phyloP scores from a whole-genome alignment of 352 stramenopile species.

The Thalassiosira delicatula region DNA sequence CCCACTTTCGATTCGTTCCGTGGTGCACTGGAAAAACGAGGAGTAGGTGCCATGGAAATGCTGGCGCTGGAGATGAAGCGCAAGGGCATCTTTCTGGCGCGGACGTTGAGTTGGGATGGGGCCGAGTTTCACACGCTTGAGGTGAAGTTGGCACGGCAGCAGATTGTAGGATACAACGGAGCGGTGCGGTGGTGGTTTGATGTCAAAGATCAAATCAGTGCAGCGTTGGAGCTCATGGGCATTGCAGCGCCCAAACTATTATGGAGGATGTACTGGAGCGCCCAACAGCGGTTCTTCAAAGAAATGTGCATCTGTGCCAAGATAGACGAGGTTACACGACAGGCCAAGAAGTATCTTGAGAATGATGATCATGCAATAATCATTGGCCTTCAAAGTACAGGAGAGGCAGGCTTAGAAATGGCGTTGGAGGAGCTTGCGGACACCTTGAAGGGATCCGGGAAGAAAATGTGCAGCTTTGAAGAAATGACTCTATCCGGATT shows the following conservation, averaged over 20 bases:
- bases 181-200: conserved; percentile 25
- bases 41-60: conserved; percentile 85
- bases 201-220: conserved; percentile 50
- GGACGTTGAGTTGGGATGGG: conserved; percentile 79
- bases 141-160: conserved; percentile 39
- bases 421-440: conserved; percentile 47
- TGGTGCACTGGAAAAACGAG: conserved; percentile 75
- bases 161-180: conserved; percentile 61
- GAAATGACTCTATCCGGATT: conserved; percentile 54
- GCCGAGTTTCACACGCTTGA: conserved; percentile 76
- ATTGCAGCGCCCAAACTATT: conserved; percentile 42
- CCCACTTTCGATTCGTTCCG: conserved; percentile 80
- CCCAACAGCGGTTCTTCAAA: conserved; percentile 85
- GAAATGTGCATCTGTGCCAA: conserved; percentile 81
- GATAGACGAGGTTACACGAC: conserved; percentile 65
- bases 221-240: conserved; percentile 31
- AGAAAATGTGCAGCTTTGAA: no score
- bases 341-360: conserved; percentile 66
- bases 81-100: conserved; percentile 73
- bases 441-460: no score
- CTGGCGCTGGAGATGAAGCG: conserved; percentile 86
- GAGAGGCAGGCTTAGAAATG: conserved; percentile 70
- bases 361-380: conserved; percentile 75
- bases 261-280: conserved; percentile 79
- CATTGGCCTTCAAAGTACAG: conserved; percentile 85